These are phyloP conservation scores for Eutypella sp. DNA, from an alignment of 2,329 filamentous ascomycete species.

Conservation along the genomic window DNA sequence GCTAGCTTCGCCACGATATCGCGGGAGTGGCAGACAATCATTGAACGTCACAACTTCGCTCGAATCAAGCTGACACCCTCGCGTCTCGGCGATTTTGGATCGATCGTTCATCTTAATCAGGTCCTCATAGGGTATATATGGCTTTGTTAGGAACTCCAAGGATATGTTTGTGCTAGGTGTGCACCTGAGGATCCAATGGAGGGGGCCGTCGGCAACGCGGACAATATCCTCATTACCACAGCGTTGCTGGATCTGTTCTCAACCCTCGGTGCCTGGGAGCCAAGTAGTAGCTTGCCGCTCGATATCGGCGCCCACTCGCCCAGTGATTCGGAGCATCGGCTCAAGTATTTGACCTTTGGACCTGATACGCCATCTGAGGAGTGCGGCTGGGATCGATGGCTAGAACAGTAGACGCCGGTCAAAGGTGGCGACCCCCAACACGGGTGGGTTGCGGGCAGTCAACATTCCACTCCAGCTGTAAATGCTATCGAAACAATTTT, in stretches of 20 bases:
- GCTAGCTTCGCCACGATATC: constrained; percentile 24
- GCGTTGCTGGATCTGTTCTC: constrained; percentile 27
- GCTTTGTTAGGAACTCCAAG: constrained; percentile 25
- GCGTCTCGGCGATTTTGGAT: constrained; percentile 22
- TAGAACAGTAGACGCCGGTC: background rate
- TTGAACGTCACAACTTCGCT: constrained; percentile 26
- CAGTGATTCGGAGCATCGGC: constrained; percentile 30
- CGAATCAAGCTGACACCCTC: constrained; percentile 25
- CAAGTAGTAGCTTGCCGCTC: constrained; percentile 26
- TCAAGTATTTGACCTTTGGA: constrained; percentile 29
- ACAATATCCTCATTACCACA: constrained; percentile 21
- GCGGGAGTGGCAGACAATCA: constrained; percentile 24
- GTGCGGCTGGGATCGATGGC: constrained; percentile 4
- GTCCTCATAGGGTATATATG: constrained; percentile 23
- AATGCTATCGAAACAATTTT: constrained; percentile 18
- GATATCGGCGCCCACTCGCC: constrained; percentile 34
- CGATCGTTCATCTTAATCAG: constrained; percentile 24
- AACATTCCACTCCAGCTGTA: constrained; percentile 7
- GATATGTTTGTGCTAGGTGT: constrained; percentile 19
- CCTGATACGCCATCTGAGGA: constrained; percentile 15
- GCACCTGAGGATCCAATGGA: background rate
- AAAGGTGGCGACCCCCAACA: constrained; percentile 14
- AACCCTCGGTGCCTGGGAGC: constrained; percentile 28
- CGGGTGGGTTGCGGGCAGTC: constrained; percentile 17
- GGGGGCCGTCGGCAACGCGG: constrained; percentile 14